Percentiles rank a stretch among this genome's conserved stretches.
Evolutionary conservation across 257 asterid species (phyloP).

Genomic region (Haberlea rhodopensis): DNA sequence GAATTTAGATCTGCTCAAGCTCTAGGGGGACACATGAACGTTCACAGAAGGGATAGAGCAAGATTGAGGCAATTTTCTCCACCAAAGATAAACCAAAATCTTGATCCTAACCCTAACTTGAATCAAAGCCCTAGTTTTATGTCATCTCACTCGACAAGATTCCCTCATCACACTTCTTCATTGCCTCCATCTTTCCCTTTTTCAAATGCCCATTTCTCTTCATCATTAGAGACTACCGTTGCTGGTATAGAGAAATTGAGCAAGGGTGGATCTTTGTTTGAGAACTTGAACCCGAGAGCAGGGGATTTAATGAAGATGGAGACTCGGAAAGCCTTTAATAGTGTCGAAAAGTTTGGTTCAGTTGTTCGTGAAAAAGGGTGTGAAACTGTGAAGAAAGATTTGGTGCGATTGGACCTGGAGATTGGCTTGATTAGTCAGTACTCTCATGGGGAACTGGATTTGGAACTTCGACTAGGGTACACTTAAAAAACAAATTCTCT

Average conservation of each 20-base stretch:
- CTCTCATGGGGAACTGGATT: slow-evolving; percentile 60
- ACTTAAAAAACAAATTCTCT: slow-evolving; percentile 14
- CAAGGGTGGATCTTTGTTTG: background rate
- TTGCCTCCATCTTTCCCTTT: slow-evolving; percentile 36
- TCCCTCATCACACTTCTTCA: slow-evolving; percentile 36
- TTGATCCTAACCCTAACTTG: slow-evolving; percentile 54
- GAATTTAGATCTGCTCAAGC: slow-evolving; percentile 96
- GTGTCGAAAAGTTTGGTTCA: slow-evolving; percentile 27
- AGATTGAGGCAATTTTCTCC: slow-evolving; percentile 55
- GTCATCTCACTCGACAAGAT: slow-evolving; percentile 34
- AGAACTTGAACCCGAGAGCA: slow-evolving; percentile 7
- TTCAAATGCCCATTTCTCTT: slow-evolving; percentile 18
- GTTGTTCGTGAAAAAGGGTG: slow-evolving; percentile 26
- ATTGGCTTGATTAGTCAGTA: slow-evolving; percentile 50
- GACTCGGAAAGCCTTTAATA: slow-evolving; percentile 29
- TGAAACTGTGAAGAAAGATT: slow-evolving; percentile 30
- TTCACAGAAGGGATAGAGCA: slow-evolving; percentile 84
- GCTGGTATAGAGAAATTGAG: slow-evolving; percentile 27
- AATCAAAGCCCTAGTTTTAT: slow-evolving; percentile 40
- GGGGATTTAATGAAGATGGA: slow-evolving; percentile 29
- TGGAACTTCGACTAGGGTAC: slow-evolving; percentile 92
- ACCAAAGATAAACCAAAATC: slow-evolving; percentile 42
- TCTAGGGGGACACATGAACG: slow-evolving; percentile 98
- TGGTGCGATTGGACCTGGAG: slow-evolving; percentile 68
- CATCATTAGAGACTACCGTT: slow-evolving; percentile 15